Conservation (phyloP, 208 protist genomes). For the Leptomonas pyrrhocoris region DNA sequence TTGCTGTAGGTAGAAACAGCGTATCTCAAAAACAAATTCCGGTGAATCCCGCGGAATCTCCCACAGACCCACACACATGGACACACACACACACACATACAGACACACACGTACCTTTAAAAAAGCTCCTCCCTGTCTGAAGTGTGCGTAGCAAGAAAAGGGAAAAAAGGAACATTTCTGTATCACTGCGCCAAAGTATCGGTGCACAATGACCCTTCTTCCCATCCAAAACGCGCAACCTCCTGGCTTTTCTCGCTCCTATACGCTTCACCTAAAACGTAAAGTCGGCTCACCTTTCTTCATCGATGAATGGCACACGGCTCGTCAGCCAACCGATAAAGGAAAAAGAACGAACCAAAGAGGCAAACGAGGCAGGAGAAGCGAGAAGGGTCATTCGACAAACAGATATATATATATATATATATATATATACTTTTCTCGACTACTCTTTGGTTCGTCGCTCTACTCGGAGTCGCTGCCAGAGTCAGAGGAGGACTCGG, state of each 20-base stretch:
- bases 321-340: background rate
- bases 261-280: too few species aligned
- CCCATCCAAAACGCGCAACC: background rate
- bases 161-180: constrained; percentile 9
- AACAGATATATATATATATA: too few species aligned
- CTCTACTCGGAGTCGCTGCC: constrained; percentile 36
- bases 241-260: too few species aligned
- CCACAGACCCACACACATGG: background rate
- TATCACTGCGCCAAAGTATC: background rate
- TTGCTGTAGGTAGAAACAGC: background rate
- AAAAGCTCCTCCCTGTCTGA: background rate
- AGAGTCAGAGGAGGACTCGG: constrained; percentile 33
- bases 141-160: background rate
- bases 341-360: background rate
- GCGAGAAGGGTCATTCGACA: background rate
- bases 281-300: too few species aligned
- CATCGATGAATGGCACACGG: too few species aligned
- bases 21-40: constrained; percentile 6
- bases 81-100: background rate
- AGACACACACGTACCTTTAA: background rate
- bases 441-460: constrained; percentile 9
- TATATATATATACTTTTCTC: too few species aligned
- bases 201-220: background rate
- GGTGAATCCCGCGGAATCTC: background rate
- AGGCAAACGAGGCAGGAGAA: constrained; percentile 9